phyloP scores from a whole-genome alignment of 164 flowering plant genomes.

The Annona squamosa region DNA sequence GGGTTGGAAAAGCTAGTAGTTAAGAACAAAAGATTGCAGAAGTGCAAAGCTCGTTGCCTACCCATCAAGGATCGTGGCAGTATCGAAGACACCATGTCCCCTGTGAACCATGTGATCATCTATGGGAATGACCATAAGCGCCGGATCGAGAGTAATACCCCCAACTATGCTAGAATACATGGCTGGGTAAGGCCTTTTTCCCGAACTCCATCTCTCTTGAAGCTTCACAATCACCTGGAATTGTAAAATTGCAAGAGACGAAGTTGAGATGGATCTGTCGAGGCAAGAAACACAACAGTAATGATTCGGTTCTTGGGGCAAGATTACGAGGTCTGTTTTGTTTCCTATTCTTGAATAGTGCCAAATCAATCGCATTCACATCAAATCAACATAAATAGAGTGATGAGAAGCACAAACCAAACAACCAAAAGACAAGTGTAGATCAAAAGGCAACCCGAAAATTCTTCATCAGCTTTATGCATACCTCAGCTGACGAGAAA shows the following conservation, averaged over 20 bases:
- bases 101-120: conserved; percentile 98
- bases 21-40: neutral
- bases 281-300: neutral
- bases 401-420: neutral
- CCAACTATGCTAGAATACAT: conserved; percentile 81
- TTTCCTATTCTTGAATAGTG: neutral
- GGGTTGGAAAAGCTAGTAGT: neutral
- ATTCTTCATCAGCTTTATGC: no score
- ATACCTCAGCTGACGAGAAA: conserved; percentile 22
- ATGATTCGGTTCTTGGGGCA: neutral
- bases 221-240: conserved; percentile 64
- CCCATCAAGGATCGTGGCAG: conserved; percentile 73
- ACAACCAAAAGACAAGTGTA: no score
- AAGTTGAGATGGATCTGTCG: neutral
- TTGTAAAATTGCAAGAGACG: neutral
- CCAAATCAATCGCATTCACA: neutral
- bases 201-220: conserved; percentile 50
- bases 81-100: conserved; percentile 93
- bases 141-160: conserved; percentile 78
- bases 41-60: conserved; percentile 15
- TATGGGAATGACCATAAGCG: conserved; percentile 83
- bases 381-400: neutral
- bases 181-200: conserved; percentile 66
- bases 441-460: no score
- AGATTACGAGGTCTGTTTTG: neutral